Evolutionary conservation across 164 flowering plant genomes (phyloP), one percentile per base, ranked within the genome.

Genomic region (Vitis riparia): DNA sequence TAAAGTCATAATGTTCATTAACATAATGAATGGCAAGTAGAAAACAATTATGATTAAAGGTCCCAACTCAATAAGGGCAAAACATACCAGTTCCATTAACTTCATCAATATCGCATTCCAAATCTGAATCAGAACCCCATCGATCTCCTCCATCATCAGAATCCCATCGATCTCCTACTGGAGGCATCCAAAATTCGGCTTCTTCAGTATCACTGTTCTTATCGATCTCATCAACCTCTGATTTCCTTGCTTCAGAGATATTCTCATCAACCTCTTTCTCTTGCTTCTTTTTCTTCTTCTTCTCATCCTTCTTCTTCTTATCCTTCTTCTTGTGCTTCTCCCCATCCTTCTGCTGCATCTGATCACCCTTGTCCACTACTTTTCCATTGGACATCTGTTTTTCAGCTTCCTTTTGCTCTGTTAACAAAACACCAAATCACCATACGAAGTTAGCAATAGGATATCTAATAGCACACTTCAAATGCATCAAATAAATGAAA

Each of bases 111-210:
- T 81, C 87, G 48, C 78, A 63, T 30, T n/a, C 93, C 0, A 83
- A 87, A 51, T 83, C 90, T 16, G 84, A 76, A 73, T 29, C 89
- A 55, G 93, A 89, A 68, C 82, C 91, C 97, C 97, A 91, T 73
- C 98, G 83, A 75, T 90, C 95, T 52, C 81, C 83, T 51, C 97
- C 94, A 77, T 88, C 89, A 77, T 94, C 98, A 68, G 76, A 73
- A 73, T 94, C 97, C 97, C 97, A 92, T 7, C 97, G 91, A 12
- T 81, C 85, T 29, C 99, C 97, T 7, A 32, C 78, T 10, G 95
- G 93, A 74, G 98, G 99, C 73, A 83, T 76, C 98, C 99, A 92
- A 67, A 92, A 91, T 50, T 88, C 94, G 60, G 30, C 78, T 52
- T 89, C 93, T 70, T 88, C 97, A 0, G 65, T 62, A 72, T 81